Evolutionary conservation across 768 basidiomycete genomes (phyloP), one percentile per base, ranked within the genome.

Genomic region (Podaxis sp.): DNA sequence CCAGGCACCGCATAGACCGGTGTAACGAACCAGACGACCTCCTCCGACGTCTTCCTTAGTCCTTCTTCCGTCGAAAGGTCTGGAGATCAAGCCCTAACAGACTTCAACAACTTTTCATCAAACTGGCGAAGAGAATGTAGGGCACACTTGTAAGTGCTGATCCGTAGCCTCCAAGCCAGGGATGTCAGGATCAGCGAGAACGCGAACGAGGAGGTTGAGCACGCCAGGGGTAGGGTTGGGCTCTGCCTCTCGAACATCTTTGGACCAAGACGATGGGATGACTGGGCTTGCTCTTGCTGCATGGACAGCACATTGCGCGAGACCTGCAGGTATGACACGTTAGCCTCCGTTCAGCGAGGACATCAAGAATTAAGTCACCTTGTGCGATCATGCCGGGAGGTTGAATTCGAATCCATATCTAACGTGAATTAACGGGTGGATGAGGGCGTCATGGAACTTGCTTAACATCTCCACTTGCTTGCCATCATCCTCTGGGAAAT

Each of bases 341-440:
- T 20, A 33, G 33, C n/a, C 5, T 41, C 13, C 40, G 37, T 52
- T 17, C 7, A 62, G 17, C 22, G 41, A 11, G 28, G 20, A 46
- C 5, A 49, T 40, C 28, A 2, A 44, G 15, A 44, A 44, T 44
- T 13, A 17, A 26, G 64, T 28, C 60, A 88, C 89, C 89, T 77
- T 91, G 88, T 0, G 82, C 84, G 2, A 84, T 72, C 51, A 88
- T 70, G 0, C 88, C 89, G 6, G 83, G 20, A 87, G 58, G 2
- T 70, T 76, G 63, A 89, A 89, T 69, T 90, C 90, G 6, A 80
- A 70, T 2, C 87, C 88, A 71, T 84, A 83, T n/a, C 86, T 88
- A 2, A 74, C 64, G 66, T 90, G 86, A 49, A 91, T 89, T 38
- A 89, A 59, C 0, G 89, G 85, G 66, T 91, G 89, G 2, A 90